Evolutionary conservation across 768 basidiomycete species (phyloP).

Genomic region (Phanerochaete sordida): DNA sequence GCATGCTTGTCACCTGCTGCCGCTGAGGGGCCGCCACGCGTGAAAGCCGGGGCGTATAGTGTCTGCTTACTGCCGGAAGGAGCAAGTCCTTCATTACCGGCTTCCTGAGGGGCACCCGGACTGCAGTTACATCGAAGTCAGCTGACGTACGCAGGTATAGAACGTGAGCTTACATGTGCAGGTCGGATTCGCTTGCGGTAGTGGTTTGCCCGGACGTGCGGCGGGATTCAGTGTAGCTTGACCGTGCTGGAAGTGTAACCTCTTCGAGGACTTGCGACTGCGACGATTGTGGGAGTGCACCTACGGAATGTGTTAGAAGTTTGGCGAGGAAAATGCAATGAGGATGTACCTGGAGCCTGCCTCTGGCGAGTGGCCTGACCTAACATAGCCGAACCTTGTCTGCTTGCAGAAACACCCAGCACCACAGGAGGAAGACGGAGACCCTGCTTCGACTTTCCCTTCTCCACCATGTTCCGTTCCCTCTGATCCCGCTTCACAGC

Average conservation of each 20-base stretch:
- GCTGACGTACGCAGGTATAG: neutral
- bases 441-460: neutral
- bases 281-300: neutral
- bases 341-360: neutral
- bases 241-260: neutral
- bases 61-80: neutral
- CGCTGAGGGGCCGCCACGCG: neutral
- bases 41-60: neutral
- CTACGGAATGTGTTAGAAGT: no score
- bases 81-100: neutral
- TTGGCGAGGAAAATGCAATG: neutral
- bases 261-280: neutral
- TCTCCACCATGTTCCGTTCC: slow-evolving; percentile 41
- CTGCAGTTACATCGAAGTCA: neutral
- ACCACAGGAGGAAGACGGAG: neutral
- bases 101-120: neutral
- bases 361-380: neutral
- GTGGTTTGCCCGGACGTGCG: slow-evolving; percentile 5
- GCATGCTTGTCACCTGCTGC: slow-evolving; percentile 23
- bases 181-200: slow-evolving; percentile 7
- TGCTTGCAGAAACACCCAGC: neutral
- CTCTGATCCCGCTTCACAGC: slow-evolving; percentile 57
- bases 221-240: slow-evolving; percentile 8
- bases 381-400: neutral
- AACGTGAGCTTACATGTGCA: neutral